Percentiles rank a stretch among this genome's conserved stretches.
These are phyloP conservation scores for Lasiosphaeria miniovina DNA, from an alignment of 495 filamentous ascomycete species.

Conservation along the genomic window DNA sequence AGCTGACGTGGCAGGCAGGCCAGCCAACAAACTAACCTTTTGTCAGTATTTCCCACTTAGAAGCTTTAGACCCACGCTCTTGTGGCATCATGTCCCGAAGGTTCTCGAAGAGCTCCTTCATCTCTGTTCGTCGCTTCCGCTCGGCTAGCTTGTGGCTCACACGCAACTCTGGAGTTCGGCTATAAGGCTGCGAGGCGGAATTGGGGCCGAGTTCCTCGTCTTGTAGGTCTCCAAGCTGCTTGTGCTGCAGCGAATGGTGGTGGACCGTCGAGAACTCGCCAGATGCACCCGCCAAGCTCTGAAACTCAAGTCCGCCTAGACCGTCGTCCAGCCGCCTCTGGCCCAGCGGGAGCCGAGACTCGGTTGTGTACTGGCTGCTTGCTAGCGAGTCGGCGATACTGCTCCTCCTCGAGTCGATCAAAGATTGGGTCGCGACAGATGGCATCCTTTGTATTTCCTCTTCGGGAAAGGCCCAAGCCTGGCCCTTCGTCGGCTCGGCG, in stretches of 20 bases:
- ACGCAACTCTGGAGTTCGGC: conserved; percentile 88
- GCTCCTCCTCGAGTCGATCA: conserved; percentile 65
- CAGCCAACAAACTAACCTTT: conserved; percentile 59
- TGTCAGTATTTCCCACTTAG: conserved; percentile 98
- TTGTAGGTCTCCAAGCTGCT: conserved; percentile 64
- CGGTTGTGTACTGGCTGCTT: conserved; percentile 69
- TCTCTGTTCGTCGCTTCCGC: conserved; percentile 91
- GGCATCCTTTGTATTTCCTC: conserved; percentile 57
- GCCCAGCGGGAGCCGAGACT: conserved; percentile 66
- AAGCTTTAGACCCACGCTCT: conserved; percentile 86
- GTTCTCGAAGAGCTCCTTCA: conserved; percentile 95
- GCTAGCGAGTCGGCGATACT: conserved; percentile 70
- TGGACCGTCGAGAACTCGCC: conserved; percentile 51
- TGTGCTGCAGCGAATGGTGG: conserved; percentile 75
- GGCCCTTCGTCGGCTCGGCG: conserved; percentile 75
- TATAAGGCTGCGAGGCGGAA: conserved; percentile 72
- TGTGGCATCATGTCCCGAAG: conserved; percentile 79
- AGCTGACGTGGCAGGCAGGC: not conserved
- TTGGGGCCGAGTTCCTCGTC: conserved; percentile 55
- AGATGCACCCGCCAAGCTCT: conserved; percentile 31
- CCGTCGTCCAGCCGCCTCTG: conserved; percentile 65
- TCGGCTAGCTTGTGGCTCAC: conserved; percentile 96
- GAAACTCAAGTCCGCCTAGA: conserved; percentile 26
- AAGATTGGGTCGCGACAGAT: conserved; percentile 48
- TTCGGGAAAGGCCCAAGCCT: conserved; percentile 80